Conservation (phyloP, 108 stramenopile species). For the Nitzschia sp. region DNA sequence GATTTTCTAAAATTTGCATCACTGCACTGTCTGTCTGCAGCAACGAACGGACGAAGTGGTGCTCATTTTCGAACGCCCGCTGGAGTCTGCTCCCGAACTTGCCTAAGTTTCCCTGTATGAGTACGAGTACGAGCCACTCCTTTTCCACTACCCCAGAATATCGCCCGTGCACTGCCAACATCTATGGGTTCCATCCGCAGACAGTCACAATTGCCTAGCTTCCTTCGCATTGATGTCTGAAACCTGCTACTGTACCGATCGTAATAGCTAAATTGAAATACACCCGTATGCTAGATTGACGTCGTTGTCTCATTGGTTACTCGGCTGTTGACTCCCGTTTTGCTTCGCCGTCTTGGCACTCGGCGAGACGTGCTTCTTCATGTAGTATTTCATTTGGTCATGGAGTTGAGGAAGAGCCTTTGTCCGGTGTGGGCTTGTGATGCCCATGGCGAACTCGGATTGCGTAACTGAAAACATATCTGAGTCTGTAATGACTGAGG, state of each 20-base stretch:
- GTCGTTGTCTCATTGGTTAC: background rate
- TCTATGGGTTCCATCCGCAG: too few relatives aligned
- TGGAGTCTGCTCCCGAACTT: slow-evolving; percentile 14
- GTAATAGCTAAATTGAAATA: too few relatives aligned
- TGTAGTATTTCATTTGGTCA: slow-evolving; percentile 38
- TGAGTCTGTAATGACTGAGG: slow-evolving; percentile 10
- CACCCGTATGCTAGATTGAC: too few relatives aligned
- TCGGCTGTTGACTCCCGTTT: background rate
- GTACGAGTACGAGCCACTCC: too few relatives aligned
- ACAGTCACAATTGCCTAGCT: too few relatives aligned
- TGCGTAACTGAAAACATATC: slow-evolving; percentile 11
- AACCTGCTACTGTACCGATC: too few relatives aligned
- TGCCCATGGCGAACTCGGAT: slow-evolving; percentile 6
- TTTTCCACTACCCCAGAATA: too few relatives aligned
- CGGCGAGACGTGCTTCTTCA: slow-evolving; percentile 32
- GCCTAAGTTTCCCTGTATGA: background rate
- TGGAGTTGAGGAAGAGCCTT: slow-evolving; percentile 8
- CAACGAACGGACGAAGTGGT: slow-evolving; percentile 77
- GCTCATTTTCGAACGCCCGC: slow-evolving; percentile 75
- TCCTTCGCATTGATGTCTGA: too few relatives aligned
- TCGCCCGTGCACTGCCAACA: too few relatives aligned
- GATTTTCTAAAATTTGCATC: too few relatives aligned
- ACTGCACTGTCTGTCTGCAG: slow-evolving; percentile 4
- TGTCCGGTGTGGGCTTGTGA: background rate
- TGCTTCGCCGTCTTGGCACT: background rate